These are phyloP conservation scores for Fusarium subglutinans DNA, from an alignment of 2,329 filamentous ascomycete species.

Conservation along the genomic window DNA sequence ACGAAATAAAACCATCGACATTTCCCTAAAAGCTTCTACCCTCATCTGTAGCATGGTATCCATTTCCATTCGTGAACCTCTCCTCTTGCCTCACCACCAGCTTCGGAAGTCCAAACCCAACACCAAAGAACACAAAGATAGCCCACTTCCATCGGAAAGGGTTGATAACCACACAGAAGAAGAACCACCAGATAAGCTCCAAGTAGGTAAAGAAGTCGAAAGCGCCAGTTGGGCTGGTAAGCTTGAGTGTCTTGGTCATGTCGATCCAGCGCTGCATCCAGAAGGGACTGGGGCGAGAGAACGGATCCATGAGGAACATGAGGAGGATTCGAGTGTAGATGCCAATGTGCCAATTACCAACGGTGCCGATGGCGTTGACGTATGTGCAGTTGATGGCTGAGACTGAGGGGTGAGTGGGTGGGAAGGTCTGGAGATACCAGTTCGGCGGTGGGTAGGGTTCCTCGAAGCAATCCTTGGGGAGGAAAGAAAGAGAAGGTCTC, in stretches of 20 bases:
- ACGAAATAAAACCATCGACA: no score
- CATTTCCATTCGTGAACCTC: conserved; percentile 49
- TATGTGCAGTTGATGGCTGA: conserved; percentile 88
- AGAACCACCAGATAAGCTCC: conserved; percentile 86
- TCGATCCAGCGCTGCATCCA: conserved; percentile 91
- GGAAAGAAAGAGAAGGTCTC: conserved; percentile 76
- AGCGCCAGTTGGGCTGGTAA: conserved; percentile 73
- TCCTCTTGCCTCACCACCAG: conserved; percentile 74
- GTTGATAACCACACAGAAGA: conserved; percentile 80
- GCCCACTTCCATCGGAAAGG: conserved; percentile 94
- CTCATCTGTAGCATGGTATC: conserved; percentile 27
- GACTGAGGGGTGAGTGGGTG: conserved; percentile 75
- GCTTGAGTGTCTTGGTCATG: conserved; percentile 79
- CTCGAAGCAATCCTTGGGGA: conserved; percentile 77
- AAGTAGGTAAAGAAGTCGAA: conserved; percentile 93
- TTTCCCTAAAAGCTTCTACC: conserved; percentile 20
- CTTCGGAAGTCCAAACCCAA: conserved; percentile 73
- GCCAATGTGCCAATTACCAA: conserved; percentile 84
- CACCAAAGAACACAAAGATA: conserved; percentile 80
- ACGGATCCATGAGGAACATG: conserved; percentile 84
- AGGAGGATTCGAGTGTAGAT: conserved; percentile 88
- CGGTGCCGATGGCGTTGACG: conserved; percentile 81
- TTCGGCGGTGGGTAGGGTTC: conserved; percentile 81
- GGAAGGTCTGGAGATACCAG: conserved; percentile 91
- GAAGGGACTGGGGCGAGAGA: conserved; percentile 74